Conservation (phyloP, 2,329 filamentous ascomycete genomes). For the Zelopaecilomyces penicillatus region DNA sequence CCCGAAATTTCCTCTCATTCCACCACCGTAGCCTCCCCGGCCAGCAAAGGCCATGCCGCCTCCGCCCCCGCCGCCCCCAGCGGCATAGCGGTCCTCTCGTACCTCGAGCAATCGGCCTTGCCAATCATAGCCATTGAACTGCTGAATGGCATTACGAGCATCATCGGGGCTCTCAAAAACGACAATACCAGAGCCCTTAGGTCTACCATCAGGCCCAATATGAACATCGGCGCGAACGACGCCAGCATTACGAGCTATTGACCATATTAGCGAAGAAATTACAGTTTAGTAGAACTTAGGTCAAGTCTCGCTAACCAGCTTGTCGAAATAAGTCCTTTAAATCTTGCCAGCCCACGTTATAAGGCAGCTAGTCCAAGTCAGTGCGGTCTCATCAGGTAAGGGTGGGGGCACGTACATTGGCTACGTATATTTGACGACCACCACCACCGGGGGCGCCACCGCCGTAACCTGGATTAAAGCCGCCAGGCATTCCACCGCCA, state of each 20-base stretch:
- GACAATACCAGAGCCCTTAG: constrained; percentile 95
- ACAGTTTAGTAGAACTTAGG: neutral
- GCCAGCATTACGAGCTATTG: constrained; percentile 53
- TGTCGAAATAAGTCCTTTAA: constrained; percentile 97
- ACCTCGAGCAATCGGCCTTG: constrained; percentile 90
- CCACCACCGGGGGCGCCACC: constrained; percentile 39
- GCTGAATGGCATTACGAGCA: constrained; percentile 88
- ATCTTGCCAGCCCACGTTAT: constrained; percentile 97
- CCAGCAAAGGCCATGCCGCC: constrained; percentile 38
- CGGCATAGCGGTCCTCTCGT: constrained; percentile 89
- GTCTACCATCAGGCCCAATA: constrained; percentile 79
- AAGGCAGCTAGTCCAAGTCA: constrained; percentile 64
- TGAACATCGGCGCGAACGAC: constrained; percentile 96
- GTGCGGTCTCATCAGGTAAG: constrained; percentile 10
- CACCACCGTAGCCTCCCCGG: constrained; percentile 51
- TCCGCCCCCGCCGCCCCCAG: constrained; percentile 47
- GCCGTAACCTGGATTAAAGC: constrained; percentile 48
- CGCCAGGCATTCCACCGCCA: constrained; percentile 41
- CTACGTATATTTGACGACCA: constrained; percentile 89
- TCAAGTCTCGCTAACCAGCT: constrained; percentile 61
- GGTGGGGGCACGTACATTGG: constrained; percentile 70
- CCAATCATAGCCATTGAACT: constrained; percentile 99
- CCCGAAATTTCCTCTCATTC: constrained; percentile 51
- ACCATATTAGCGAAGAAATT: neutral
- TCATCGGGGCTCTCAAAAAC: constrained; percentile 93